A percentile compares a stretch with the other conserved stretches of the same genome.
phyloP scores from a whole-genome alignment of 139 green algal species.

The Haematococcus sp. region DNA sequence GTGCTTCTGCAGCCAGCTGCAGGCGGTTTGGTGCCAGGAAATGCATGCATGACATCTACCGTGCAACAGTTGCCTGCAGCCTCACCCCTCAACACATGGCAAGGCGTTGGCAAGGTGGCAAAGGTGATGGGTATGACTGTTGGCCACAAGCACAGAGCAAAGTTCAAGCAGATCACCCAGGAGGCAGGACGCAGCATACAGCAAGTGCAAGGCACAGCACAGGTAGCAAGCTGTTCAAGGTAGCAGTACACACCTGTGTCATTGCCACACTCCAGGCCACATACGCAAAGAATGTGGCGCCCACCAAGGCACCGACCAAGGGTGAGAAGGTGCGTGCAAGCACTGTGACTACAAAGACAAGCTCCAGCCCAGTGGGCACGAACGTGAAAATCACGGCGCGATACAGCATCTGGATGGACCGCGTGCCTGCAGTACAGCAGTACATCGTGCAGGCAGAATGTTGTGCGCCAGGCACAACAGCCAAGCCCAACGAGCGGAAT shows the following conservation, averaged over 20 bases:
- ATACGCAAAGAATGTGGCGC: conserved; percentile 85
- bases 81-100: too few relatives aligned
- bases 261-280: conserved; percentile 80
- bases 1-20: conserved; percentile 29
- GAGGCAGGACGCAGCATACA: too few relatives aligned
- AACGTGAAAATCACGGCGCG: conserved; percentile 93
- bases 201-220: too few relatives aligned
- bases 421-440: conserved; percentile 67
- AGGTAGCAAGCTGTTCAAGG: too few relatives aligned
- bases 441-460: neutral
- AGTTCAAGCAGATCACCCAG: too few relatives aligned
- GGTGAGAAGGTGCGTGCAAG: conserved; percentile 65
- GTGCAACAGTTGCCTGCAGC: too few relatives aligned
- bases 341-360: conserved; percentile 80
- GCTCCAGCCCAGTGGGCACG: conserved; percentile 86
- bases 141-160: too few relatives aligned
- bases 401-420: conserved; percentile 92
- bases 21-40: neutral
- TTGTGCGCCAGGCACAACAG: neutral
- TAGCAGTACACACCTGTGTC: conserved; percentile 61
- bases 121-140: too few relatives aligned
- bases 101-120: too few relatives aligned
- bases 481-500: neutral
- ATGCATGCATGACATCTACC: too few relatives aligned
- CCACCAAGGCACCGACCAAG: conserved; percentile 60